These are phyloP conservation scores for Tympanopsis confertula DNA, from an alignment of 2,329 filamentous ascomycete genomes.

Conservation along the genomic window DNA sequence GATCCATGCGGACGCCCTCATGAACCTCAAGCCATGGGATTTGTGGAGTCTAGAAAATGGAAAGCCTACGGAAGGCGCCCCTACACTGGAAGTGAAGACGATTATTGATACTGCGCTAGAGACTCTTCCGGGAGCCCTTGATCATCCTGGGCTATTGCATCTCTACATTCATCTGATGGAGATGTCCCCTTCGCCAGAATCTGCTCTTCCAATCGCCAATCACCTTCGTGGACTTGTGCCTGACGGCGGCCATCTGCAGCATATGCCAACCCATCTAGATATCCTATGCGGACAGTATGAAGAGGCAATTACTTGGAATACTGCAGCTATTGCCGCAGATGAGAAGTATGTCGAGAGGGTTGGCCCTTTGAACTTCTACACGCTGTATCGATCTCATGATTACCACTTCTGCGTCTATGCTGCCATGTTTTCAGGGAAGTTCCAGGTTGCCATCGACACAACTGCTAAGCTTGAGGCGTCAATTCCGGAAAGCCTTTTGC, in stretches of 20 bases:
- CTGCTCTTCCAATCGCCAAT: conserved; percentile 48
- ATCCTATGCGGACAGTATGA: conserved; percentile 62
- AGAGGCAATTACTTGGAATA: conserved; percentile 54
- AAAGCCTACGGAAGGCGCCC: conserved; percentile 37
- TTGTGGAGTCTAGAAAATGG: conserved; percentile 52
- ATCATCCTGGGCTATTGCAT: conserved; percentile 62
- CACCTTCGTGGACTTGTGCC: conserved; percentile 52
- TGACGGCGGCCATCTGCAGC: conserved; percentile 58
- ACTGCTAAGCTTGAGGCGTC: conserved; percentile 45
- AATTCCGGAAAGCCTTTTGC: conserved; percentile 51
- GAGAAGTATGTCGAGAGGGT: conserved; percentile 48
- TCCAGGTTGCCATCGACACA: conserved; percentile 47
- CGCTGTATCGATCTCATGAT: conserved; percentile 63
- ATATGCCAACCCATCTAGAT: conserved; percentile 72
- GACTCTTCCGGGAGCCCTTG: conserved; percentile 28
- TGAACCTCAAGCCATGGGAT: conserved; percentile 55
- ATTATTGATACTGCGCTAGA: conserved; percentile 48
- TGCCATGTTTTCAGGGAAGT: conserved; percentile 66
- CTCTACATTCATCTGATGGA: conserved; percentile 71
- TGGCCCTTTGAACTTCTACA: conserved; percentile 62
- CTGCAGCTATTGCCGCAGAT: conserved; percentile 55
- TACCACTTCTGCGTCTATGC: conserved; percentile 68
- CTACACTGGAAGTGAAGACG: conserved; percentile 42
- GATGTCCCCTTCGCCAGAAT: conserved; percentile 58
- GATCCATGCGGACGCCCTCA: conserved; percentile 52